Evolutionary conservation across 2,329 filamentous ascomycete genomes (phyloP).

Genomic region (Ophiostoma piceae): DNA sequence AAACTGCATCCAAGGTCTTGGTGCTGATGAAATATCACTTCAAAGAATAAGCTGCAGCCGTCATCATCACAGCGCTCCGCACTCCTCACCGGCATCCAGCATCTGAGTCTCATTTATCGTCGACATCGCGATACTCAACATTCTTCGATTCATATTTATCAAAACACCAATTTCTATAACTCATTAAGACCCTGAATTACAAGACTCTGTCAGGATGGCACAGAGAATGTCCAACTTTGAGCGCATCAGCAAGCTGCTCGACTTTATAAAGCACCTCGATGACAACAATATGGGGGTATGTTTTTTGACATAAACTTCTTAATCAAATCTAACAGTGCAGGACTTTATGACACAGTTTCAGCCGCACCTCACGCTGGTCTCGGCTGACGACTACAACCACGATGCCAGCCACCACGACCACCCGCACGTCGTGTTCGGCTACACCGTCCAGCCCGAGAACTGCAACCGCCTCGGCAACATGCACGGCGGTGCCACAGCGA

Average conservation of each 20-base stretch:
- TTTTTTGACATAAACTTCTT: neutral
- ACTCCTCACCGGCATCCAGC: neutral
- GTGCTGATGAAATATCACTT: neutral
- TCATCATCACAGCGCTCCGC: neutral
- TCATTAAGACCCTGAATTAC: neutral
- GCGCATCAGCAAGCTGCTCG: slow-evolving; percentile 23
- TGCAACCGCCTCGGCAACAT: slow-evolving; percentile 52
- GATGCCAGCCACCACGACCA: slow-evolving; percentile 15
- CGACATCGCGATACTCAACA: neutral
- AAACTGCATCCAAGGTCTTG: neutral
- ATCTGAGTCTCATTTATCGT: neutral
- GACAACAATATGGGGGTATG: slow-evolving; percentile 3
- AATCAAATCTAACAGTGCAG: neutral
- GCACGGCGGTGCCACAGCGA: slow-evolving; percentile 59
- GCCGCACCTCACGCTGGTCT: slow-evolving; percentile 40
- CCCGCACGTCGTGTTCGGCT: slow-evolving; percentile 36
- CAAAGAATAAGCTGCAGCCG: neutral
- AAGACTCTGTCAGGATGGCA: neutral
- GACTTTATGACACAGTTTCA: slow-evolving; percentile 42
- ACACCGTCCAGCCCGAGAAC: slow-evolving; percentile 47
- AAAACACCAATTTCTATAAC: neutral
- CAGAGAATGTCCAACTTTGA: slow-evolving; percentile 9
- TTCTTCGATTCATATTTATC: neutral
- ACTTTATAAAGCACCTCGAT: slow-evolving; percentile 15
- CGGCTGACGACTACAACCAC: slow-evolving; percentile 29